These are phyloP conservation scores for Brassica hybrid DNA, from an alignment of 441 rosid species.

Conservation along the genomic window DNA sequence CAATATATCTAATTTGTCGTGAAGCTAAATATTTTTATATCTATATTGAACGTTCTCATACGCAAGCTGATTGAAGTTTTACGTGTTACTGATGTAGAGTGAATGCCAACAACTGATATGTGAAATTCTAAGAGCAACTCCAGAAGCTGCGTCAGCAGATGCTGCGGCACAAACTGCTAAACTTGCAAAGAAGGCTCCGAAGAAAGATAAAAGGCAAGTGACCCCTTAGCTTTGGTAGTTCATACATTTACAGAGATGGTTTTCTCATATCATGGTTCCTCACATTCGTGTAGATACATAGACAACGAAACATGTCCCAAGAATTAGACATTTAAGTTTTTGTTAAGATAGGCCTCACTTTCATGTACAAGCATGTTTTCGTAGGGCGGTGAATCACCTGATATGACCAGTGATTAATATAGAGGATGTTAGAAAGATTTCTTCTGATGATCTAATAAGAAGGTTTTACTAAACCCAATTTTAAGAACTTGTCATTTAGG, in stretches of 20 bases:
- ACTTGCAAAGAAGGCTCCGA: slow-evolving; percentile 83
- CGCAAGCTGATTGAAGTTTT: slow-evolving; percentile 29
- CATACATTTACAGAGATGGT: slow-evolving; percentile 22
- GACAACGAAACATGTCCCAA: slow-evolving; percentile 13
- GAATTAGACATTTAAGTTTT: slow-evolving; percentile 23
- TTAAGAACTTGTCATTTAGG: not conserved
- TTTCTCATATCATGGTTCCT: slow-evolving; percentile 8
- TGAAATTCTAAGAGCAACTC: slow-evolving; percentile 98
- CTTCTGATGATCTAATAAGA: slow-evolving; percentile 5
- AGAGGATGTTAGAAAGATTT: slow-evolving; percentile 15
- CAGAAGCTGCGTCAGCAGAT: slow-evolving; percentile 99
- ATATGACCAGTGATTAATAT: slow-evolving; percentile 22
- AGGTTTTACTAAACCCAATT: slow-evolving; percentile 11
- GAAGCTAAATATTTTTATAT: slow-evolving; percentile 23
- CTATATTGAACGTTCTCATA: slow-evolving; percentile 29
- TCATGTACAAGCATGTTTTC: slow-evolving; percentile 5
- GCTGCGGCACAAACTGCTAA: slow-evolving; percentile 97
- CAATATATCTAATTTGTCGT: slow-evolving; percentile 10
- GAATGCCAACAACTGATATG: slow-evolving; percentile 99
- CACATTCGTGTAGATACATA: slow-evolving; percentile 1
- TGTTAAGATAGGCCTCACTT: slow-evolving; percentile 23
- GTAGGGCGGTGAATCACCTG: slow-evolving; percentile 11
- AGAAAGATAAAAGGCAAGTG: slow-evolving; percentile 82
- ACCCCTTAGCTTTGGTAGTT: slow-evolving; percentile 28
- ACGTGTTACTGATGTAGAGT: slow-evolving; percentile 60